Percentiles rank a stretch among this genome's conserved stretches.
These are phyloP conservation scores for Penicillium sp. DNA, from an alignment of 2,329 filamentous ascomycete genomes.

Conservation along the genomic window DNA sequence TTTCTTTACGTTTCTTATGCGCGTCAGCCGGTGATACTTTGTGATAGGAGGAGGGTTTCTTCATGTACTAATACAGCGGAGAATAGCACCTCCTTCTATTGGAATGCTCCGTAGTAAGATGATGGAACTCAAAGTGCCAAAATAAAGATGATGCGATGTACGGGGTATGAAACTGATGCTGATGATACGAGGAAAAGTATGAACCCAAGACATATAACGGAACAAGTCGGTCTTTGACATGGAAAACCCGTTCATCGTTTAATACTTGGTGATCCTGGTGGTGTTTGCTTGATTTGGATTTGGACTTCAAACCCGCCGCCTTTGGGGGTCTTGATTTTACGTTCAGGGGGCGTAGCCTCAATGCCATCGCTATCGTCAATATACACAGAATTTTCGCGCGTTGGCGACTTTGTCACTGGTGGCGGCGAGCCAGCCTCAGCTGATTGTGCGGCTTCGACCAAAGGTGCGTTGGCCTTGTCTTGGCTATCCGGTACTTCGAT, in stretches of 20 bases:
- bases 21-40: too few relatives aligned
- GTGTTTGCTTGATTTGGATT: slow-evolving; percentile 35
- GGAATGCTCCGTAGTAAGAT: not conserved
- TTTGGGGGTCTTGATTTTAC: not conserved
- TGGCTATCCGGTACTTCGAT: slow-evolving; percentile 39
- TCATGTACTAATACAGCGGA: slow-evolving; percentile 7
- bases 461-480: slow-evolving; percentile 18
- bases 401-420: not conserved
- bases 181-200: not conserved
- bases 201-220: not conserved
- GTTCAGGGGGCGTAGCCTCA: not conserved
- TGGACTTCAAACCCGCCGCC: slow-evolving; percentile 15
- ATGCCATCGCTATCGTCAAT: slow-evolving; percentile 10
- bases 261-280: slow-evolving; percentile 19
- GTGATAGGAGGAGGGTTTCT: too few relatives aligned
- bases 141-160: not conserved
- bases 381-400: not conserved
- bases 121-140: not conserved
- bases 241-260: not conserved
- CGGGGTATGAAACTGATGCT: not conserved
- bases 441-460: not conserved
- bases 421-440: not conserved
- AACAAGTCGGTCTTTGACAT: not conserved
- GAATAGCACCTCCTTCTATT: not conserved
- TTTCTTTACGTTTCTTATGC: too few relatives aligned